A percentile compares a stretch with the other conserved stretches of the same genome.
These are phyloP conservation scores for Hemisphaericaspora nanyangensis DNA, from an alignment of 805 yeast genomes.

Conservation along the genomic window DNA sequence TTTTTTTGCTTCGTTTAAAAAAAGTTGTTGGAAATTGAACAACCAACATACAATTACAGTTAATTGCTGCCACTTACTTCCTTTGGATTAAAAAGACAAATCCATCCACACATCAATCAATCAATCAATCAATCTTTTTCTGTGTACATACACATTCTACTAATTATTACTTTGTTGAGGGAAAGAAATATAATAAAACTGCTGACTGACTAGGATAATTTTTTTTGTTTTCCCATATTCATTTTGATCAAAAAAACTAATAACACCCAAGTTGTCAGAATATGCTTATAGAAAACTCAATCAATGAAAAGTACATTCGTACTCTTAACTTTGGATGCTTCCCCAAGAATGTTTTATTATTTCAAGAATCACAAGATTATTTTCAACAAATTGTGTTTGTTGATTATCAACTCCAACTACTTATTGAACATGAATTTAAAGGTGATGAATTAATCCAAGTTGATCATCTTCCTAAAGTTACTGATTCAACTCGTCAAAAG, in stretches of 20 bases:
- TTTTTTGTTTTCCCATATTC: too few relatives aligned
- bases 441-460: slow-evolving; percentile 21
- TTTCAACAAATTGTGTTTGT: slow-evolving; percentile 32
- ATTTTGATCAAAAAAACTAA: too few relatives aligned
- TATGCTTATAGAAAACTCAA: slow-evolving; percentile 24
- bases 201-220: too few relatives aligned
- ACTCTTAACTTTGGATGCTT: slow-evolving; percentile 35
- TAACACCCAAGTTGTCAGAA: too few relatives aligned
- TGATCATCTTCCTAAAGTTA: slow-evolving; percentile 6
- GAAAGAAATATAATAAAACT: too few relatives aligned
- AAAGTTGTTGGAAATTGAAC: not conserved
- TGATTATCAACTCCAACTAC: slow-evolving; percentile 35
- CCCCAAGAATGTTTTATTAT: slow-evolving; percentile 30
- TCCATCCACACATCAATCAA: too few relatives aligned
- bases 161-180: too few relatives aligned
- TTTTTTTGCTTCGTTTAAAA: not conserved
- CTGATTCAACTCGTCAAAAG: slow-evolving; percentile 14
- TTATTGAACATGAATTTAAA: slow-evolving; percentile 25
- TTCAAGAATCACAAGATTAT: slow-evolving; percentile 29
- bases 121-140: too few relatives aligned
- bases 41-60: not conserved
- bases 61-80: too few relatives aligned
- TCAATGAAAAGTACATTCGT: slow-evolving; percentile 21
- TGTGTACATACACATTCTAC: too few relatives aligned
- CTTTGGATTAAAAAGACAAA: too few relatives aligned